Evolutionary conservation across 202 grass and related monocot genomes (phyloP).

Genomic region (Hordeum pubiflorum): DNA sequence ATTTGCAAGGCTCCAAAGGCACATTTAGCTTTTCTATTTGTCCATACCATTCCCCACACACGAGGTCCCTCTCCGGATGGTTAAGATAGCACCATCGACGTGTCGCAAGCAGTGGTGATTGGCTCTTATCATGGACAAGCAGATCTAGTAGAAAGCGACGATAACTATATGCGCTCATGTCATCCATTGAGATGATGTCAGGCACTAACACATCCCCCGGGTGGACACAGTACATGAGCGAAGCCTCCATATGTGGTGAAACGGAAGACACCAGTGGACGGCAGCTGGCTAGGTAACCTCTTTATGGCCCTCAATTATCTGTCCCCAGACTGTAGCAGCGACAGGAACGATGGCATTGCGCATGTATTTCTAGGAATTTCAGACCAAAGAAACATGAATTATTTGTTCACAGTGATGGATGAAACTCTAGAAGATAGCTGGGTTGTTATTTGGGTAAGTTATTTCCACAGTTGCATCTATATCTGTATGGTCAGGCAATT

Average conservation of each 20-base stretch:
- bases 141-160: conserved; percentile 26
- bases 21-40: background rate
- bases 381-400: background rate
- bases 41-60: background rate
- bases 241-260: conserved; percentile 17
- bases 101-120: background rate
- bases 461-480: background rate
- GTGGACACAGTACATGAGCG: conserved; percentile 8
- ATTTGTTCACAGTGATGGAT: background rate
- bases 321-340: background rate
- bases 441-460: background rate
- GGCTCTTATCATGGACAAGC: background rate
- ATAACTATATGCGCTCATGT: background rate
- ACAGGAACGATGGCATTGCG: background rate
- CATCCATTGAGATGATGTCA: conserved; percentile 5
- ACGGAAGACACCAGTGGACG: conserved; percentile 4
- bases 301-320: conserved; percentile 18
- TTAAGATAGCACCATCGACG: background rate
- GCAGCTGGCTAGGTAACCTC: background rate
- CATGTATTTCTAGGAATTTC: background rate
- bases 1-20: background rate
- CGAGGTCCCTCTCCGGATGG: background rate
- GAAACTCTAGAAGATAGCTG: background rate
- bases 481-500: background rate
- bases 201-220: background rate